phyloP scores from a whole-genome alignment of 805 yeast genomes.

The Hyphopichia homilentoma region DNA sequence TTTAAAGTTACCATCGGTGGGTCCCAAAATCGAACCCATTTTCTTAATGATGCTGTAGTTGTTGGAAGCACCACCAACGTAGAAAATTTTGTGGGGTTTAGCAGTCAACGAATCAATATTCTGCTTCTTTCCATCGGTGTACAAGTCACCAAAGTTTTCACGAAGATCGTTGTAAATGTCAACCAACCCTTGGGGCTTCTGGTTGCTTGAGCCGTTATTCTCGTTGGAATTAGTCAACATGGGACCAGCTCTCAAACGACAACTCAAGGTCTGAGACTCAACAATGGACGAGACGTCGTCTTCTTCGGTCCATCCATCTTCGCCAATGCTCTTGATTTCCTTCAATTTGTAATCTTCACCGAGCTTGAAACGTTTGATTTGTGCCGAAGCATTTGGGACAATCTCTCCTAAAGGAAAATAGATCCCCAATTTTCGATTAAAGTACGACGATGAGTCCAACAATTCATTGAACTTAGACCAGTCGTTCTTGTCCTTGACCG shows the following conservation, averaged over 20 bases:
- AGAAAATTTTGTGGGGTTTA: constrained; percentile 67
- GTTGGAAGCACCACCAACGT: constrained; percentile 85
- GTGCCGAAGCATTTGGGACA: constrained; percentile 75
- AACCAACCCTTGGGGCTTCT: constrained; percentile 11
- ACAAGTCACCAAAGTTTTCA: constrained; percentile 37
- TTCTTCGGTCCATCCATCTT: constrained; percentile 43
- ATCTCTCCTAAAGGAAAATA: constrained; percentile 91
- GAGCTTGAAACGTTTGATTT: constrained; percentile 51
- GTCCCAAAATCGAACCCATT: constrained; percentile 70
- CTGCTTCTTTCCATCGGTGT: constrained; percentile 50
- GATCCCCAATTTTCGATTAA: constrained; percentile 58
- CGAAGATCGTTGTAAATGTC: constrained; percentile 22
- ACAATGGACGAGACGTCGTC: constrained; percentile 73
- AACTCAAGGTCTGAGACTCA: constrained; percentile 83
- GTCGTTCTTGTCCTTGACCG: constrained; percentile 25
- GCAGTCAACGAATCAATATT: constrained; percentile 40
- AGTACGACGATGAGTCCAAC: constrained; percentile 34
- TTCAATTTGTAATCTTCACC: constrained; percentile 16
- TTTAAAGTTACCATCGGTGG: constrained; percentile 59
- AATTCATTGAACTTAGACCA: constrained; percentile 64
- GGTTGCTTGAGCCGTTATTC: constrained; percentile 8
- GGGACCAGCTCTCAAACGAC: constrained; percentile 77
- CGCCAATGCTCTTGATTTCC: constrained; percentile 16
- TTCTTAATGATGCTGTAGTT: constrained; percentile 64
- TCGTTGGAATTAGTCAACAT: constrained; percentile 46